Conservation (phyloP, 495 filamentous ascomycete species). For the Annulohypoxylon nitens region DNA sequence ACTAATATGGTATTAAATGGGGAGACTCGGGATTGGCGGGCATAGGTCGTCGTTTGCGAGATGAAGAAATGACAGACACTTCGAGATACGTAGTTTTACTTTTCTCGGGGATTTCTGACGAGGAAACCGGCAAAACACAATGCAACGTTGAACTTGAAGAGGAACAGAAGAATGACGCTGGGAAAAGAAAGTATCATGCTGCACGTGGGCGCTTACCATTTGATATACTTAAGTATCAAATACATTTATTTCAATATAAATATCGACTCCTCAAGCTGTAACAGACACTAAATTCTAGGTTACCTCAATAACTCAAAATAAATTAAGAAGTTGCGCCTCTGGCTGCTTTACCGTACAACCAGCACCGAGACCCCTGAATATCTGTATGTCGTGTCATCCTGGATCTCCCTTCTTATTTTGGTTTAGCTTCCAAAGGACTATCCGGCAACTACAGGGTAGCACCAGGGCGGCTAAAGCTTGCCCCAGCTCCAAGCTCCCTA, state of each 20-base stretch:
- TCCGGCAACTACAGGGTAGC: slow-evolving; percentile 31
- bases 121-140: slow-evolving; percentile 9
- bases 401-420: not conserved
- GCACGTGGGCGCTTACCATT: too few relatives aligned
- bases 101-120: not conserved
- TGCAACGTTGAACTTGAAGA: not conserved
- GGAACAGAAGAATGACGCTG: not conserved
- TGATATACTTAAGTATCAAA: not conserved
- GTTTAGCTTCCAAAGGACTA: slow-evolving; percentile 35
- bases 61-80: not conserved
- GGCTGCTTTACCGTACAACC: too few relatives aligned
- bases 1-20: too few relatives aligned
- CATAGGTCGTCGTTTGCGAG: slow-evolving; percentile 5
- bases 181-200: not conserved
- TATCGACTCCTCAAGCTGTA: not conserved
- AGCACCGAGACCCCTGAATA: too few relatives aligned
- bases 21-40: too few relatives aligned
- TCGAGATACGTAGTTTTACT: not conserved
- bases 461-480: slow-evolving; percentile 28
- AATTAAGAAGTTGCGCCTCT: not conserved
- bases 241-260: slow-evolving; percentile 1
- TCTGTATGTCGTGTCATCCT: slow-evolving; percentile 29
- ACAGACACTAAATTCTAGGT: not conserved
- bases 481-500: slow-evolving; percentile 7
- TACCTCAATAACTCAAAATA: not conserved